Evolutionary conservation across 495 filamentous ascomycete species (phyloP).

Genomic region (Bacidia gigantensis): DNA sequence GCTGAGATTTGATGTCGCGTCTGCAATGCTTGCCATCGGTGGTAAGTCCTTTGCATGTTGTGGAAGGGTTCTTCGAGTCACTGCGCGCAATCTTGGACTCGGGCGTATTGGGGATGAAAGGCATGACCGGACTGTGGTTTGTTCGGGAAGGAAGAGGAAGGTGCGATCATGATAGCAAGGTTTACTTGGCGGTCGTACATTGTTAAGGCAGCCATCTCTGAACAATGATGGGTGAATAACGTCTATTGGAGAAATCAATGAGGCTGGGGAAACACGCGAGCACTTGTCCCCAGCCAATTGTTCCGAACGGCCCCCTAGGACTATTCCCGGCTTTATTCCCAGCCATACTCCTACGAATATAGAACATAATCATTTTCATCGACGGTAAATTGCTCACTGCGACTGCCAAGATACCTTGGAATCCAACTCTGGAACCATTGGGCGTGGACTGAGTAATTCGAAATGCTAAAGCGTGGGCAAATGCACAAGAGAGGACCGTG

Average conservation of each 20-base stretch:
- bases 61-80: slow-evolving; percentile 70
- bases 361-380: too few species aligned
- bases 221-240: neutral
- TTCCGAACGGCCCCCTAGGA: neutral
- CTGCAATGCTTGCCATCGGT: slow-evolving; percentile 64
- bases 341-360: too few species aligned
- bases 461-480: too few species aligned
- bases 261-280: neutral
- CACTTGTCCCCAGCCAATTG: neutral
- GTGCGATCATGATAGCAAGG: neutral
- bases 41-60: slow-evolving; percentile 82
- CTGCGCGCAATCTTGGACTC: slow-evolving; percentile 62
- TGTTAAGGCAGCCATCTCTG: neutral
- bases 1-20: slow-evolving; percentile 33
- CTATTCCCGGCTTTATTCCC: neutral
- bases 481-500: too few species aligned
- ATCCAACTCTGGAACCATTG: too few species aligned
- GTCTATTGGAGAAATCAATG: neutral
- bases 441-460: too few species aligned
- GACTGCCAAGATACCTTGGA: too few species aligned
- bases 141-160: neutral
- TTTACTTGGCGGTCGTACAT: neutral
- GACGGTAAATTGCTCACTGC: too few species aligned
- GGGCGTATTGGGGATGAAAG: slow-evolving; percentile 69
- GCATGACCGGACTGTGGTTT: slow-evolving; percentile 35